Evolutionary conservation across 441 rosid genomes (phyloP), one percentile per base, ranked within the genome.

Genomic region (Viola pubescens): DNA sequence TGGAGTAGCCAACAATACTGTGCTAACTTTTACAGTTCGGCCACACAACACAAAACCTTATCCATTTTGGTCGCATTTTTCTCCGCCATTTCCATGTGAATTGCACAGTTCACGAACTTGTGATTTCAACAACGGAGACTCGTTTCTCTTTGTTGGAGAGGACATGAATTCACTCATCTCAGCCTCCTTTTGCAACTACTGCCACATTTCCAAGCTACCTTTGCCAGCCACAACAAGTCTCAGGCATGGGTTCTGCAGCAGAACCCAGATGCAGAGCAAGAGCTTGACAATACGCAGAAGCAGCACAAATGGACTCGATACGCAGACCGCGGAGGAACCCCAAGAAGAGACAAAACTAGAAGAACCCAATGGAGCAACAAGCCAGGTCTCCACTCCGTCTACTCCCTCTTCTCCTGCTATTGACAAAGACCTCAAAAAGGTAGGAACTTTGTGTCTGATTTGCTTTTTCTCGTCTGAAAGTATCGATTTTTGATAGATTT

Each of bases 341-440:
- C 59, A 73, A 44, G 75, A 72, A 54, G 66, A 78, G 55, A 58
- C 54, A 9, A 41, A 19, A 13, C 54, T 52, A 9, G 59, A 65
- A 57, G 51, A 67, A 60, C 65, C 65, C 51, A 14, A 65, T 37
- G 60, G 26, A 7, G 72, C 70, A 38, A 42, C 74, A 43, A 65
- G 8, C 46, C 67, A 60, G 3, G 41, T 16, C 13, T 56, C 69
- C 14, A 26, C 60, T 14, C 8, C 77, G 3, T 49, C 79, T 4
- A 49, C 74, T 60, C 34, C 80, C 48, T 44, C 77, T 53, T 7
- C 51, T 5, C 52, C 79, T 59, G 66, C 74, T 14, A 65, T 87
- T 19, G 86, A 80, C 49, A 81, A 81, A 64, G 90, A 89, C 79
- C 83, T 86, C 75, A 86, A 80, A 78, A 86, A 86, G 96, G 96